Base-by-base conservation (phyloP, 805 yeast species). In the Candida orba region DNA sequence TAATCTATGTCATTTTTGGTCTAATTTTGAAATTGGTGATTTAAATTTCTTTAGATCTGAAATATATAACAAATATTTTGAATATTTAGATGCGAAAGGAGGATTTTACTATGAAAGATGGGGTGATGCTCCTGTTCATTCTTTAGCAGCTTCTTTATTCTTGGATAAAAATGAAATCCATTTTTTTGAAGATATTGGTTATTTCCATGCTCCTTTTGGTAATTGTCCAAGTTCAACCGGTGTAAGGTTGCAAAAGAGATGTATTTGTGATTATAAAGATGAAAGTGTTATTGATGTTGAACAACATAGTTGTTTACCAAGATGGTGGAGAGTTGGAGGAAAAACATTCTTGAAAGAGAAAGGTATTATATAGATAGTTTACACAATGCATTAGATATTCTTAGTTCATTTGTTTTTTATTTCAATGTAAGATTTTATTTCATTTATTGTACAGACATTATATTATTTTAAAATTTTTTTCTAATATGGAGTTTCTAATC, bases 91-190 rank as follows among this genome's bases (percentile, higher is more conserved):
- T 60, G 54, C 69, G 27, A 68, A 76, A 17, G 90, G 88, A 39
- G 93, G 93, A 5, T 85, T 86, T 58, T 83, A 83, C 60, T 82
- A 84, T 44, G 96, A 88, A 63, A 67, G 96, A 46, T 89, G 96
- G 96, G 96, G 96, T 14, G 96, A 89, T 65, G 96, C 96, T 0
- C 96, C 96, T 0, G 85, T 88, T 14, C 96, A 88, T 60, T 70
- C 91, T 0, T 67, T 87, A 25, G 95, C 79, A 1, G 79, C 76
- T 1, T 60, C 84, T 0, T 59, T 85, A 36, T 59, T 85, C 36
- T 63, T 85, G 48, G 75, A 79, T 48, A 72, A 67, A 42, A 59
- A 68, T 15, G 82, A 86, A 57, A 63, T 89, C 35, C 83, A 81
- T 57, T 87, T 83, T 66, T 85, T 89, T 61, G 80, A 80, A 45